These are phyloP conservation scores for Simmondsia chinensis DNA, from an alignment of 148 eudicot species.

Conservation along the genomic window DNA sequence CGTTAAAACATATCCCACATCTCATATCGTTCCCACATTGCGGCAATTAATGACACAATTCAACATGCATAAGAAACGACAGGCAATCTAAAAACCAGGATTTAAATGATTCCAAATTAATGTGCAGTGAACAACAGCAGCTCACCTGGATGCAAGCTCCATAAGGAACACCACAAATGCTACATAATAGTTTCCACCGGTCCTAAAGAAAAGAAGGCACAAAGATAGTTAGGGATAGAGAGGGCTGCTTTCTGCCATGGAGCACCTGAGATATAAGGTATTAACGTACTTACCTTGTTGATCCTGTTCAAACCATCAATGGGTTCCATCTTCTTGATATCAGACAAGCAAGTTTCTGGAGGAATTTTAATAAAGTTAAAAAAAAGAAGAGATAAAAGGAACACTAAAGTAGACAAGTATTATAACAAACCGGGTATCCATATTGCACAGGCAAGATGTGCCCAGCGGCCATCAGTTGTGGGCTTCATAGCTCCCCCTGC, in stretches of 20 bases:
- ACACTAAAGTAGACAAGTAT: slow-evolving; percentile 2
- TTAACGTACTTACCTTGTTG: slow-evolving; percentile 46
- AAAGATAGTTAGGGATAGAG: slow-evolving; percentile 1
- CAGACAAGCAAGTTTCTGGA: slow-evolving; percentile 92
- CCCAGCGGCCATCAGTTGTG: slow-evolving; percentile 97
- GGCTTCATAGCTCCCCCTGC: slow-evolving; percentile 99
- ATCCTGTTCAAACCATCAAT: slow-evolving; percentile 82
- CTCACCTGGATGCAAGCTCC: slow-evolving; percentile 98
- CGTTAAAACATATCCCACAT: too few species aligned
- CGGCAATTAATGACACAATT: too few species aligned
- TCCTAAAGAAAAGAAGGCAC: slow-evolving; percentile 34
- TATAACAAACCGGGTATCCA: slow-evolving; percentile 88
- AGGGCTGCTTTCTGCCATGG: neutral
- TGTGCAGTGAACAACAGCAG: slow-evolving; percentile 1
- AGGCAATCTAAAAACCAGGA: too few species aligned
- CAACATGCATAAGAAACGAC: too few species aligned
- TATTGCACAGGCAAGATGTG: slow-evolving; percentile 98
- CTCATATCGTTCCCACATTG: too few species aligned
- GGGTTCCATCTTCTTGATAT: slow-evolving; percentile 97
- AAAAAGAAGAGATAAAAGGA: neutral
- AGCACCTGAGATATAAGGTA: neutral
- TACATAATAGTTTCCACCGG: slow-evolving; percentile 93
- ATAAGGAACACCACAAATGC: slow-evolving; percentile 86
- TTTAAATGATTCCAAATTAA: too few species aligned
- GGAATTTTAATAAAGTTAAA: slow-evolving; percentile 15